These are phyloP conservation scores for Leishmania aethiopica DNA, from an alignment of 208 protist species.

Conservation along the genomic window DNA sequence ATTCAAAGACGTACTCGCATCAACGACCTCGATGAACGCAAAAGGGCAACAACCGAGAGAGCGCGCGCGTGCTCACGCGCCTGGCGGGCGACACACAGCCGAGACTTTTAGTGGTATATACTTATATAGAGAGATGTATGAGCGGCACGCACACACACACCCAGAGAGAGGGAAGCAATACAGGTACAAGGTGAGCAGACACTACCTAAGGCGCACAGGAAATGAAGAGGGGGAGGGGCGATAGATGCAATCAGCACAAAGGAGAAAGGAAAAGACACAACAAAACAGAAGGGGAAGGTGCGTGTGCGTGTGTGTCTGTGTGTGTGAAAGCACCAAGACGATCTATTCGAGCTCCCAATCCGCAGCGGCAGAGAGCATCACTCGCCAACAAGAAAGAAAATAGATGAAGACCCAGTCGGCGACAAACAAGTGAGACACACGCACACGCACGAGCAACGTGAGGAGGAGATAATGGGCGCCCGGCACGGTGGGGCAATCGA, in stretches of 20 bases:
- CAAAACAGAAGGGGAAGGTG: background rate
- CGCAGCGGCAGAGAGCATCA: background rate
- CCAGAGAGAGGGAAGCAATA: slow-evolving; percentile 1
- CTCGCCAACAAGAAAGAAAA: background rate
- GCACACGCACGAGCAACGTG: background rate
- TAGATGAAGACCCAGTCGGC: background rate
- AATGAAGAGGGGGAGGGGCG: background rate
- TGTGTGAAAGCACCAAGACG: background rate
- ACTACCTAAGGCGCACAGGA: no score
- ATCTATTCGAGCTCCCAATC: background rate
- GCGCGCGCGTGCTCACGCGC: background rate
- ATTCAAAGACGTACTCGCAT: background rate
- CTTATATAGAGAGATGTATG: background rate
- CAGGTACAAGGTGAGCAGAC: slow-evolving; percentile 1
- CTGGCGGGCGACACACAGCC: background rate
- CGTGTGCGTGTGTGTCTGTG: no score
- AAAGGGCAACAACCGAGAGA: background rate
- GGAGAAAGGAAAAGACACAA: background rate
- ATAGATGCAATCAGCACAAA: background rate
- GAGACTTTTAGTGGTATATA: background rate
- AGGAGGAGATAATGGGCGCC: background rate
- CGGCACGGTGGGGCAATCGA: background rate
- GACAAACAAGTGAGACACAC: background rate
- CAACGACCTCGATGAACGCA: background rate
- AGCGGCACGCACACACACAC: background rate